Conservation (phyloP, 1,139 yeast genomes). For the Saccharomyces hybrid region DNA sequence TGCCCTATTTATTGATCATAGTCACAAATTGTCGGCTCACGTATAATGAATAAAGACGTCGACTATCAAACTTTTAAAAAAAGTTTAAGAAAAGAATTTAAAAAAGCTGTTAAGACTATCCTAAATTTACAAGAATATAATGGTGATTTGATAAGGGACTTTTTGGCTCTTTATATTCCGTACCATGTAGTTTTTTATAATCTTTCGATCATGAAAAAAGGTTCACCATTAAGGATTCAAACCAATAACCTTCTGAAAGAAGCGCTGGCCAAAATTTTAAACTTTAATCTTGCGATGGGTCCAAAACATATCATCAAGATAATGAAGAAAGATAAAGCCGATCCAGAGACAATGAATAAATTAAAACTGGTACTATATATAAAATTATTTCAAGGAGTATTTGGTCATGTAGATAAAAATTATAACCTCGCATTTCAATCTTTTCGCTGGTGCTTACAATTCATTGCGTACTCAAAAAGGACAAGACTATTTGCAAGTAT, state of each 20-base stretch:
- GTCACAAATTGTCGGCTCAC: neutral
- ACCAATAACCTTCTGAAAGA: conserved; percentile 6
- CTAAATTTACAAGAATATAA: neutral
- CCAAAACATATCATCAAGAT: conserved; percentile 15
- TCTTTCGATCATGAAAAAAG: neutral
- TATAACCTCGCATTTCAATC: conserved; percentile 6
- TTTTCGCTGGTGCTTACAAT: conserved; percentile 20
- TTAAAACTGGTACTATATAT: neutral
- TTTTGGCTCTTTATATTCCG: neutral
- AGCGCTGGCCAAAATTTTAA: conserved; percentile 11
- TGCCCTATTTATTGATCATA: neutral
- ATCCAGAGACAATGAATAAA: neutral
- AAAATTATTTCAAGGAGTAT: neutral
- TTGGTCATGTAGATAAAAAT: conserved; percentile 3
- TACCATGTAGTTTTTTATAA: neutral
- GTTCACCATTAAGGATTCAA: conserved; percentile 2
- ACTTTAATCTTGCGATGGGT: conserved; percentile 14
- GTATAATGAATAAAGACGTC: neutral
- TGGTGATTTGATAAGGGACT: neutral
- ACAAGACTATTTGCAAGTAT: conserved; percentile 1
- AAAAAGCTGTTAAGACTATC: neutral
- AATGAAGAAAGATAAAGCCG: conserved; percentile 2
- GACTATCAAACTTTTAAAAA: neutral
- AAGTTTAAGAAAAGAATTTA: neutral
- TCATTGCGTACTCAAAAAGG: conserved; percentile 12